Conservation (phyloP, 305 asterid genomes). For the Fraxinus sp. region DNA sequence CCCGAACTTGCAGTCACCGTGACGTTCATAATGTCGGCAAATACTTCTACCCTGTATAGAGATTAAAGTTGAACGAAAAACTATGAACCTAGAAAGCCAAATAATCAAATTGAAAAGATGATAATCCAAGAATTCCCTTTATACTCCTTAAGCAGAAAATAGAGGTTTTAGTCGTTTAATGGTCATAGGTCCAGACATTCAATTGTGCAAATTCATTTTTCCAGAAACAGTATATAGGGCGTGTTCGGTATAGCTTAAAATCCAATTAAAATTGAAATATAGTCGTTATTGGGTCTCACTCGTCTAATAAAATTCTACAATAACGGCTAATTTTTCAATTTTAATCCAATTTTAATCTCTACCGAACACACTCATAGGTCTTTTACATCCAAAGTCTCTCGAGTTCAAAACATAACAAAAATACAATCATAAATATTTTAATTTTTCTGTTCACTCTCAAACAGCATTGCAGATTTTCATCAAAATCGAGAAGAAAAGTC, state of each 20-base stretch:
- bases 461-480: neutral
- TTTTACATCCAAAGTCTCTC: neutral
- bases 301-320: too few species aligned
- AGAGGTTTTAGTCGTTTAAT: neutral
- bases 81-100: neutral
- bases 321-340: too few species aligned
- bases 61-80: neutral
- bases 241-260: too few species aligned
- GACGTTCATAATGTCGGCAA: slow-evolving; percentile 34
- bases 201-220: neutral
- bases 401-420: neutral
- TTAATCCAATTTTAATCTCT: too few species aligned
- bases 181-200: neutral
- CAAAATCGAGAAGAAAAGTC: neutral
- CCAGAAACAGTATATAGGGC: neutral
- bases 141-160: neutral
- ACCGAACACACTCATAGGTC: neutral
- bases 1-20: slow-evolving; percentile 40
- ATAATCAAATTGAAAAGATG: neutral
- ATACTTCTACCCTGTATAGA: slow-evolving; percentile 31
- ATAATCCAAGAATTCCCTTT: neutral
- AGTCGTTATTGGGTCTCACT: too few species aligned
- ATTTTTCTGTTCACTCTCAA: neutral
- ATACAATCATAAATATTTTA: neutral
- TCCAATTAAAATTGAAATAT: too few species aligned